Base-by-base conservation (phyloP, 805 yeast species). In the Candida succiphila region DNA sequence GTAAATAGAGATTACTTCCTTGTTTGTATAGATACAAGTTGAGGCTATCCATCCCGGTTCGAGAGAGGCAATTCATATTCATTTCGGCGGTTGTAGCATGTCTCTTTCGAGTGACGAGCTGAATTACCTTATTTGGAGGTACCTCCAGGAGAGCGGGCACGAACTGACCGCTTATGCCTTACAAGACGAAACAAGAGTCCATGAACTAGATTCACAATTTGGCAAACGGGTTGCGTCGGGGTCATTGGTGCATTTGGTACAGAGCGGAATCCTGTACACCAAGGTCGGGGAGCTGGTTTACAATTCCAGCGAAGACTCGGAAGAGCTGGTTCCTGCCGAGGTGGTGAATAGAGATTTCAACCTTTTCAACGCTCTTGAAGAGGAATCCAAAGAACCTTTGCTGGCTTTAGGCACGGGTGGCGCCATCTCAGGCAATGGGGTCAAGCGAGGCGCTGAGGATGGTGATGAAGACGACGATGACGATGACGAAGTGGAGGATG, bases 101-200 rank as follows among this genome's bases (percentile, higher is more conserved):
- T 80, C 94, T 18, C 60, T 89, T 31, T 72, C 92, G 5, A 79
- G 92, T 36, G 75, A 71, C 37, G 94, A 87, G 56, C 70, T 89
- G 35, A 92, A 89, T 62, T 89, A 89, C 52, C 68, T 92, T 45
- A 73, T 89, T 34, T 92, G 96, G 95, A 62, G 96, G 40, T 92
- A 89, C 50, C 66, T 87, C 25, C 95, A 86, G 50, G 97, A 92
- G 53, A 64, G 78, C 5, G 94, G 94, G 3, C 65, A 68, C 26
- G 88, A 83, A 33, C 65, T 84, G 16, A 66, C 92, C 2, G 87
- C 95, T 0, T 75, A 69, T 47, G 94, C 96, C 0, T 58, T 92
- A 20, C 84, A 81, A 41, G 79, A 82, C 43, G 88, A 83, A 43
- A 63, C 89, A 1, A 60, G 68, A 16, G 78, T 82, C 9, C 65